phyloP scores from a whole-genome alignment of 2,329 filamentous ascomycete genomes.

The Aspergillus niger region DNA sequence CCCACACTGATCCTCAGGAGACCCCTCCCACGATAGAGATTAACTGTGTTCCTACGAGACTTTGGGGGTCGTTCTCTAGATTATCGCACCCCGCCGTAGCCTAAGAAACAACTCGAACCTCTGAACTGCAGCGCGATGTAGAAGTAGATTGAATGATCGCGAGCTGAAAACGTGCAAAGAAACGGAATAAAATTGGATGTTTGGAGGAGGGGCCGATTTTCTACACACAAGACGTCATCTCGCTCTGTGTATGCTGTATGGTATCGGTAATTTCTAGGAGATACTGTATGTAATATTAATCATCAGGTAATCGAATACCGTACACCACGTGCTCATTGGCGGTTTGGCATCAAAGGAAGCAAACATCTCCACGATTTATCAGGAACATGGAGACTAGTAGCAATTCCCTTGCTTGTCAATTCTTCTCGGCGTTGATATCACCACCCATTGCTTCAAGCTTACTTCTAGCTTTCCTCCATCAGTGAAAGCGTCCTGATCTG shows the following conservation, averaged over 20 bases:
- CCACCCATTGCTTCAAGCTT: no score
- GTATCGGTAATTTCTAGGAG: not conserved
- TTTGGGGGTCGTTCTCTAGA: not conserved
- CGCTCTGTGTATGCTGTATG: not conserved
- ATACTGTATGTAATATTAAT: not conserved
- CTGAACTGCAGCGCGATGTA: not conserved
- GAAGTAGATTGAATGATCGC: not conserved
- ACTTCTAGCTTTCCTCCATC: no score
- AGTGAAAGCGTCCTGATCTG: no score
- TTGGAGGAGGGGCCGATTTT: no score
- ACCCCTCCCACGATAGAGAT: not conserved
- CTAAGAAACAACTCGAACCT: not conserved
- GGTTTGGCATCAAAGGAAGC: no score
- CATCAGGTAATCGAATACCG: not conserved
- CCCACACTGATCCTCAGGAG: not conserved
- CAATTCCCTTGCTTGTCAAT: no score
- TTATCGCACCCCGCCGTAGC: not conserved
- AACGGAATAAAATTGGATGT: no score
- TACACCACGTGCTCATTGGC: not conserved
- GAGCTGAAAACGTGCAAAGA: no score
- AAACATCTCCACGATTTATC: no score
- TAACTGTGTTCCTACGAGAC: not conserved
- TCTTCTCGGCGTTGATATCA: no score
- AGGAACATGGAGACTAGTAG: not conserved
- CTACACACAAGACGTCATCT: no score